Base-by-base conservation (phyloP, 78 protist genomes). In the Mantamonas sphyraenae region DNA sequence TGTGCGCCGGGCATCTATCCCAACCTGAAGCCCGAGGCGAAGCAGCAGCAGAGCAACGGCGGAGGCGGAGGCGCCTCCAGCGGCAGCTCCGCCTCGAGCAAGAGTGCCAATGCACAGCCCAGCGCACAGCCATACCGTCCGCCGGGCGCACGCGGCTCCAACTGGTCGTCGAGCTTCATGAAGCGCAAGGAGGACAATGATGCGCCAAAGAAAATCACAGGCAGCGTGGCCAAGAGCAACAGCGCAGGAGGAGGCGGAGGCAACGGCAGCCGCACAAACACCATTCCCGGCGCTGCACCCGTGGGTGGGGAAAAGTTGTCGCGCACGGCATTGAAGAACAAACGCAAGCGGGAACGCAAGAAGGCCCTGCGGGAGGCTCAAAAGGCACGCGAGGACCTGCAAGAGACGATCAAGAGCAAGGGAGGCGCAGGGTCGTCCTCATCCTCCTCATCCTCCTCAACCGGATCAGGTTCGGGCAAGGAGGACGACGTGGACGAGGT, bases 321-420 rank as follows among this genome's bases (percentile, higher is more conserved):
- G n/a, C n/a, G n/a, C n/a, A n/a, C n/a, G n/a, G n/a, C n/a, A n/a
- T n/a, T n/a, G n/a, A n/a, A n/a, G n/a, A n/a, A n/a, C n/a, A n/a
- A n/a, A n/a, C n/a, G n/a, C n/a, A 71, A 71, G 76, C 47, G 68
- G n/a, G 68, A 71, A 65, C 64, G 53, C 31, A 37, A 51, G 50
- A 30, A 56, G 35, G 30, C 2, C 8, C 26, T 4, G 26, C 3
- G 30, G 35, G 62, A 14, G 4, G 35, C 24, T 20, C 10, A 14
- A 16, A 17, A 56, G 35, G 2, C 62, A 12, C 26, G 37, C 19
- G 35, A 4, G 24, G 62, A 3, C 4, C 12, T 35, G 4, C 30
- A 12, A 4, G 35, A 30, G 3, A 17, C 28, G 37, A 17, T 35
- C 8, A 16, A 3, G 19, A 3, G 33, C 64, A 40, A 5, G 26